Evolutionary conservation across 129 eudicot genomes (phyloP).

Genomic region (Apium graveolens): DNA sequence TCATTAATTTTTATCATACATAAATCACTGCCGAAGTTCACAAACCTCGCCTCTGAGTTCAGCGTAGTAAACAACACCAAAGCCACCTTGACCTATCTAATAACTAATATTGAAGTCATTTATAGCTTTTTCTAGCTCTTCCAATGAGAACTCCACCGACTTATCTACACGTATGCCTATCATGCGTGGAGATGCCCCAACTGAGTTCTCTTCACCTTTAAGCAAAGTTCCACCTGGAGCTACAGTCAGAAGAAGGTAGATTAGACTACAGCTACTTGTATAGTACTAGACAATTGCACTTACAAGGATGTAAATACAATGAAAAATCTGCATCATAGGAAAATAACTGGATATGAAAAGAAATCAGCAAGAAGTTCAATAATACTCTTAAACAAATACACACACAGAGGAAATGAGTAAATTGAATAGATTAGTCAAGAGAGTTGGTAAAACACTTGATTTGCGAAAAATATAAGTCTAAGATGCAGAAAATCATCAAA

Average conservation of each 20-base stretch:
- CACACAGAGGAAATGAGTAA: neutral
- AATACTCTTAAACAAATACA: neutral
- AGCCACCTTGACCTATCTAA: slow-evolving; percentile 98
- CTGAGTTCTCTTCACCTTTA: slow-evolving; percentile 36
- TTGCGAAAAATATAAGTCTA: neutral
- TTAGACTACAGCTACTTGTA: slow-evolving; percentile 12
- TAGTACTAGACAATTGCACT: neutral
- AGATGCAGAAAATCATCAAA: neutral
- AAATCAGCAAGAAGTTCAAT: neutral
- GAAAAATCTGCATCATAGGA: neutral
- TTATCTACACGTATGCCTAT: slow-evolving; percentile 85
- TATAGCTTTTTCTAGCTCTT: slow-evolving; percentile 81
- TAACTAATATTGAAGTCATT: slow-evolving; percentile 73
- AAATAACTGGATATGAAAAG: neutral
- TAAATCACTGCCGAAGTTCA: neutral
- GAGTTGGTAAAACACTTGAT: neutral
- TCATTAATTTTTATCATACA: neutral
- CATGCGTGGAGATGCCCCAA: slow-evolving; percentile 44
- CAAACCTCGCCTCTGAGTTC: slow-evolving; percentile 99
- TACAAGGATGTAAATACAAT: neutral
- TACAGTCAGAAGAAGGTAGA: slow-evolving; percentile 15
- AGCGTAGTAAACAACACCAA: slow-evolving; percentile 94
- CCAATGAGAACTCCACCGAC: slow-evolving; percentile 94
- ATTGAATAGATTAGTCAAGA: neutral
- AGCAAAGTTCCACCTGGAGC: slow-evolving; percentile 23